These are phyloP conservation scores for Suillus americanus DNA, from an alignment of 768 basidiomycete species.

Conservation along the genomic window DNA sequence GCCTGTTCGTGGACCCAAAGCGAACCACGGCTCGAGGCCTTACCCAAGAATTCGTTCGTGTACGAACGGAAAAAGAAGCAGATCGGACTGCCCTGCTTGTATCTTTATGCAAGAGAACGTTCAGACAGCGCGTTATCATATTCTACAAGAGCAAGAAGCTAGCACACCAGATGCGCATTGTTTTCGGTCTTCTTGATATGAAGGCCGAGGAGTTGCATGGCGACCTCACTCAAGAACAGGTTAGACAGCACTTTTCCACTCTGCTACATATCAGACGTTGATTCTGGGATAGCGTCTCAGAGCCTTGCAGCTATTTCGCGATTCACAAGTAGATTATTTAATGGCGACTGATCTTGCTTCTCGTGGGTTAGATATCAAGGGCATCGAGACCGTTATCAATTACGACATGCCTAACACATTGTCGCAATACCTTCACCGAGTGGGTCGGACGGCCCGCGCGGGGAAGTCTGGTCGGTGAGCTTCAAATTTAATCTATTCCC, in stretches of 20 bases:
- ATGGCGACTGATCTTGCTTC: conserved; percentile 97
- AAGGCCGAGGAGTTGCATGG: conserved; percentile 93
- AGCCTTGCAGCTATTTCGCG: conserved; percentile 85
- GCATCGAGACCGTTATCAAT: conserved; percentile 96
- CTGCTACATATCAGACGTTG: conserved; percentile 6
- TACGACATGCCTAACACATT: conserved; percentile 97
- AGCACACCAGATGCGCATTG: conserved; percentile 94
- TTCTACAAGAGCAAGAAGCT: conserved; percentile 97
- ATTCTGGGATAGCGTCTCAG: conserved; percentile 63
- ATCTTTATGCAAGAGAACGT: conserved; percentile 84
- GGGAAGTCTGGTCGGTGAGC: conserved; percentile 87
- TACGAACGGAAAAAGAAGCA: conserved; percentile 74
- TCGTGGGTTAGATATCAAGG: conserved; percentile 95
- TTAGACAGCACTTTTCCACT: conserved; percentile 27
- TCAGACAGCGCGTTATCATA: conserved; percentile 81
- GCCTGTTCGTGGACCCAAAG: conserved; percentile 95
- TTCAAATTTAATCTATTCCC: neutral
- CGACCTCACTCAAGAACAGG: conserved; percentile 95
- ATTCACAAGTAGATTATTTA: conserved; percentile 84
- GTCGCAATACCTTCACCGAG: conserved; percentile 93
- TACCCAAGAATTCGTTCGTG: conserved; percentile 92
- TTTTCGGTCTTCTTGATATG: conserved; percentile 88
- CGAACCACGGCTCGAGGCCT: conserved; percentile 82
- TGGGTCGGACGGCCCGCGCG: conserved; percentile 95
- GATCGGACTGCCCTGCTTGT: conserved; percentile 78